Percentiles rank a stretch among this genome's conserved stretches.
Conservation (phyloP, 495 filamentous ascomycete genomes). For the Usnea hakonensis region DNA sequence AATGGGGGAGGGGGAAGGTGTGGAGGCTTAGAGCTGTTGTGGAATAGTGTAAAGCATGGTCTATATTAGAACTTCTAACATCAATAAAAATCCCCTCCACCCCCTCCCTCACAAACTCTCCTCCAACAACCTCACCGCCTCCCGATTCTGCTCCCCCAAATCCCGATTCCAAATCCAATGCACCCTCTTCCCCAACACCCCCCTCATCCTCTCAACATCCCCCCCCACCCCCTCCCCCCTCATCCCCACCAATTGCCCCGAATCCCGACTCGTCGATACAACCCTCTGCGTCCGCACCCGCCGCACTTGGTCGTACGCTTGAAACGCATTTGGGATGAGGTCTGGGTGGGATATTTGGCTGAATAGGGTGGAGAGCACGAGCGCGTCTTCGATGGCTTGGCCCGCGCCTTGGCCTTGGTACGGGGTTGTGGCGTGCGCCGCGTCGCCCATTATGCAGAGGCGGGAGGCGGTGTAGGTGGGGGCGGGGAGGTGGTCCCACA, state of each 20-base stretch:
- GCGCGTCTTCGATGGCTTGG: slow-evolving; percentile 35
- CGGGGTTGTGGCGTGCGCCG: slow-evolving; percentile 37
- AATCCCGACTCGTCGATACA: slow-evolving; percentile 6
- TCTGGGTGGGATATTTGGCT: neutral
- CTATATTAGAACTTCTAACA: too few species aligned
- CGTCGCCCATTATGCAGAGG: slow-evolving; percentile 36
- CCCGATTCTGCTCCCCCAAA: neutral
- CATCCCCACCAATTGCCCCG: slow-evolving; percentile 11
- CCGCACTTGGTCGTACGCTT: slow-evolving; percentile 21
- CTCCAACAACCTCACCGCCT: neutral
- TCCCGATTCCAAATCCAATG: slow-evolving; percentile 12
- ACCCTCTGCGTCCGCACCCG: slow-evolving; percentile 21
- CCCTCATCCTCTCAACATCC: slow-evolving; percentile 12
- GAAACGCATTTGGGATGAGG: neutral
- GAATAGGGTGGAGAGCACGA: slow-evolving; percentile 26
- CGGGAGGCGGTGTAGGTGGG: slow-evolving; percentile 29
- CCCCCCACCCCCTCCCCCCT: neutral
- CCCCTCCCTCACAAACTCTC: neutral
- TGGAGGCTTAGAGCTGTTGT: too few species aligned
- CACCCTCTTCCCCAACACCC: neutral
- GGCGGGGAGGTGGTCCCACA: neutral
- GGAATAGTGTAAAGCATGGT: too few species aligned
- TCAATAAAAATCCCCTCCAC: too few species aligned
- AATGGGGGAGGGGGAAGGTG: too few species aligned
- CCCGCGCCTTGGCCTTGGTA: slow-evolving; percentile 34